Conservation (phyloP, 2,329 filamentous ascomycete species). For the Apiospora aurea region DNA sequence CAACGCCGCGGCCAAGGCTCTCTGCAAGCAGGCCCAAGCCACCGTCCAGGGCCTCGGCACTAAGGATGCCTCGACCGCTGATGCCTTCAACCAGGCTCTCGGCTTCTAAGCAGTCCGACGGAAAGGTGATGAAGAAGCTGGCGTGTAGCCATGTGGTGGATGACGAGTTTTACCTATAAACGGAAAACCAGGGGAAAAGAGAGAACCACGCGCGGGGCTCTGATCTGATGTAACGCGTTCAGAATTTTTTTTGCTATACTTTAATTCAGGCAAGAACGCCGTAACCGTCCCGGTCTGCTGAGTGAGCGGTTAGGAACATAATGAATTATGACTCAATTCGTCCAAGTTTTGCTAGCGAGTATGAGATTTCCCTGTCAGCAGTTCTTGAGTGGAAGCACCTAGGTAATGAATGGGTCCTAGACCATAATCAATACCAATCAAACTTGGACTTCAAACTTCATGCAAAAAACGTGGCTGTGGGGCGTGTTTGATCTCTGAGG, state of each 20-base stretch:
- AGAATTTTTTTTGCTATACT: neutral
- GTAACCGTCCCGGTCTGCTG: neutral
- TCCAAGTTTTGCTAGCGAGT: neutral
- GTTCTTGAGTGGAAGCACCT: neutral
- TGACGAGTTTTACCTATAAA: neutral
- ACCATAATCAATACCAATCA: neutral
- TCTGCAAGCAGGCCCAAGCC: constrained; percentile 56
- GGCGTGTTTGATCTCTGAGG: neutral
- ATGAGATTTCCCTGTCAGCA: neutral
- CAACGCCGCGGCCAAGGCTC: constrained; percentile 58
- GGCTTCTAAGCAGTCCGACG: constrained; percentile 42
- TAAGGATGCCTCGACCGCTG: constrained; percentile 55
- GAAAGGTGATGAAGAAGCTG: neutral
- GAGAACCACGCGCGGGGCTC: neutral
- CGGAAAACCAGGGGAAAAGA: neutral
- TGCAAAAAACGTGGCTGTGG: constrained; percentile 12
- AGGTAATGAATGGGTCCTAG: neutral
- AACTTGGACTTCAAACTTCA: constrained; percentile 1
- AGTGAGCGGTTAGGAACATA: constrained; percentile 6
- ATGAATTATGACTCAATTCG: constrained; percentile 5
- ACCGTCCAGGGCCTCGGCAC: constrained; percentile 58
- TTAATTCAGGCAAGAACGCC: neutral
- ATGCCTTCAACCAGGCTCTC: constrained; percentile 53
- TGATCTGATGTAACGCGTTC: neutral
- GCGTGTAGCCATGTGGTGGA: neutral